Evolutionary conservation across 2,329 filamentous ascomycete species (phyloP), one percentile per base, ranked within the genome.

Genomic region (Helotiales sp.): DNA sequence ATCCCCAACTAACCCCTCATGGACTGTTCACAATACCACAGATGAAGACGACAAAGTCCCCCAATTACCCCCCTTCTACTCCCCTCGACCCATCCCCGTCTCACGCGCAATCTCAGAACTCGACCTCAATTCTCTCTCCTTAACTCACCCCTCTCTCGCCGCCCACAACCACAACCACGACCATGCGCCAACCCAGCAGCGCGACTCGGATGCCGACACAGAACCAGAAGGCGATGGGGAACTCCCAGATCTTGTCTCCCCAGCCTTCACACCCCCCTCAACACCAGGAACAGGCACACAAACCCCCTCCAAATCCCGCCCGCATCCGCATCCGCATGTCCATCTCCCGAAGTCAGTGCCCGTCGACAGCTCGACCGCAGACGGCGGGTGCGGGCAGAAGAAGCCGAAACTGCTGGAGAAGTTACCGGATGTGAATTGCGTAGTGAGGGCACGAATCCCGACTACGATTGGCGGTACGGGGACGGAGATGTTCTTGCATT

Each of bases 401-500:
- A 84, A 86, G 34, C 93, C 93, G 0, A 89, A 87, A 67, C 84
- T 97, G 24, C 86, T 97, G 6, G 84, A 91, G 71, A 87, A 84
- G 15, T 83, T 98, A 1, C 96, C 95, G 7, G 81, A 91, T 26
- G 95, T 99, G n/a, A 89, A 93, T 78, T 99, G 96, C 81, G 89
- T 96, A 71, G 96, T 98, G 58, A 91, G 96, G 72, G 96, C 96
- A 20, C 90, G 96, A 63, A 99, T 99, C 74, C 96, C 96, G 0
- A 98, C 95, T 0, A 95, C 93, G 1, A 74, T 74, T 30, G 69
- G 71, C 11, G 72, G 72, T 0, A 89, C 87, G 0, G 95, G 95
- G 3, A 92, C 93, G 11, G 94, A 99, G 79, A 98, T 99, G 93
- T 99, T 96, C 80, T 81, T 99, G 61, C 95, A 99, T 77, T 84